A percentile compares a stretch with the other conserved stretches of the same genome.
Evolutionary conservation across 1,139 yeast genomes (phyloP).

Genomic region (Debaryomyces robertsiae): DNA sequence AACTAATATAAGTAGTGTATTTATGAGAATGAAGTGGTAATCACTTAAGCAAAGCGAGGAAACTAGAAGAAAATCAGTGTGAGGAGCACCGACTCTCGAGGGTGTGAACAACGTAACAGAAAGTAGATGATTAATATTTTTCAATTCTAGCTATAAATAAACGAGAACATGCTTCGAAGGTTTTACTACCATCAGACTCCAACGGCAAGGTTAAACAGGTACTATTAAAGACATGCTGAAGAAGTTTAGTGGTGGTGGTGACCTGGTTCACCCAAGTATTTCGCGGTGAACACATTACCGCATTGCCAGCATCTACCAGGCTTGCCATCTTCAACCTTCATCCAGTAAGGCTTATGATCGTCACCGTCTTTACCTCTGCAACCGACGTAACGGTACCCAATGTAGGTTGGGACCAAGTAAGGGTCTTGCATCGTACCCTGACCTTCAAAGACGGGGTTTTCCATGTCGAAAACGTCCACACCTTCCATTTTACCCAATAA

Average conservation of each 20-base stretch:
- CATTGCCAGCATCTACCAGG: constrained; percentile 99
- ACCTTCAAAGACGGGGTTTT: constrained; percentile 86
- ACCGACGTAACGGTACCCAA: constrained; percentile 93
- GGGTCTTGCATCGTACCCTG: constrained; percentile 89
- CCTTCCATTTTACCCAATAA: constrained; percentile 93
- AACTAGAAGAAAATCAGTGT: constrained; percentile 3
- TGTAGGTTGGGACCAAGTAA: constrained; percentile 84
- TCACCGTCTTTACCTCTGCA: constrained; percentile 93
- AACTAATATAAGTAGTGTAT: constrained; percentile 7
- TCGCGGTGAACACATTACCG: constrained; percentile 90
- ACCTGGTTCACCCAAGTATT: constrained; percentile 83
- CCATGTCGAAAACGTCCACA: constrained; percentile 90
- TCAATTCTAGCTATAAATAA: constrained; percentile 1
- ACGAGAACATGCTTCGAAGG: not conserved
- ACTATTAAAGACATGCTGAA: not conserved
- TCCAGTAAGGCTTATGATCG: constrained; percentile 89
- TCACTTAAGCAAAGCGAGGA: constrained; percentile 4
- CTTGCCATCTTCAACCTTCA: constrained; percentile 81
- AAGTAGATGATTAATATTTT: constrained; percentile 1
- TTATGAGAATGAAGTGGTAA: constrained; percentile 7
- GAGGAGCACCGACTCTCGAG: constrained; percentile 2
- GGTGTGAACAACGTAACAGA: not conserved
- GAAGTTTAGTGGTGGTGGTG: constrained; percentile 51
- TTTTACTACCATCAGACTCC: constrained; percentile 2
- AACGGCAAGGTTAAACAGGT: not conserved